Base-by-base conservation (phyloP, 495 filamentous ascomycete species). In the Annulohypoxylon nitens region DNA sequence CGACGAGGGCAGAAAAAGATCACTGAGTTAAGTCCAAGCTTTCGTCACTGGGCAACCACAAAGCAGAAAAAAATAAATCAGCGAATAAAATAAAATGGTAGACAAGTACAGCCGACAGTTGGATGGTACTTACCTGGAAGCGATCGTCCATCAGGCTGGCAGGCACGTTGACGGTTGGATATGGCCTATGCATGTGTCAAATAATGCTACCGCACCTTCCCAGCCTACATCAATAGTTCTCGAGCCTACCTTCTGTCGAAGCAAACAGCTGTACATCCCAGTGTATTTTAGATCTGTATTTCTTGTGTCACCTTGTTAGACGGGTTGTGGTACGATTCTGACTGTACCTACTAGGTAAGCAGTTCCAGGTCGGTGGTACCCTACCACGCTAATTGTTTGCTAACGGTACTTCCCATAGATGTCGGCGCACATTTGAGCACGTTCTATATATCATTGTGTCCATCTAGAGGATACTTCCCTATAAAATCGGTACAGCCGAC, bases 391-490 rank as follows among this genome's bases (percentile, higher is more conserved):
- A 58, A 51, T 33, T 63, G 20, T 14, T n/a, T 64, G 30, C 30
- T 20, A 11, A 39, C 26, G 57, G 48, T 61, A 61, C 55, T 3
- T 55, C 33, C 4, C 61, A 7, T n/a, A n/a, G 30, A 6, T 41
- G 23, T 11, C 26, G 39, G 62, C 58, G 69, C 57, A 67, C 12
- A 62, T 67, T 71, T 71, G 69, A 71, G 69, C 69, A 71, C 48
- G 20, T 71, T 71, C 30, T 64, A 50, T 30, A 26, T 4, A 54
- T 5, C 4, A 12, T 2, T n/a, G 14, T 33, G 23, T 1, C 20
- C 18, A 12, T 23, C 18, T 2, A 8, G 7, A 51, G 11, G 20
- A 11, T 51, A 3, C 20, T 14, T 51, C 3, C 43, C 12, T 43
- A 43, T 43, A 43, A 43, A 43, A n/a, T 43, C 39, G 12, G 1